Base-by-base conservation (phyloP, 371 early-diverging fungal species). In the Mortierella sp. region DNA sequence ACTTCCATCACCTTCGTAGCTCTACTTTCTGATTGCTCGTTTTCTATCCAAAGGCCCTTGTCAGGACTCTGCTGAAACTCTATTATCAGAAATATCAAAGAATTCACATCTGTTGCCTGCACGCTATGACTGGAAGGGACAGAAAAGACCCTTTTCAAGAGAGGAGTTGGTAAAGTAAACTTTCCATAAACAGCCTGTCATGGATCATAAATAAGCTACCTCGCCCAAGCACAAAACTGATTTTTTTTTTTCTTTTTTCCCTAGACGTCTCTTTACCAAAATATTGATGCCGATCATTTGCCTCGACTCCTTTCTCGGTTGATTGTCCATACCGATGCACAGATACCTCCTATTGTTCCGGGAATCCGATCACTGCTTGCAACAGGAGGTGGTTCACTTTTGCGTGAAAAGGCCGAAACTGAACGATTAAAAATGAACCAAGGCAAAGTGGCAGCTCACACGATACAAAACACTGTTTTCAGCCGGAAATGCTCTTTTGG, bases 121-220 rank as follows among this genome's bases (percentile, higher is more conserved):
- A 40, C 89, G 90, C 23, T 83, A 88, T 54, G 86, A 87, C 75
- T 92, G 92, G 88, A 88, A 86, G 60, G 93, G 93, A 34, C 72
- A 86, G 23, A 71, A 72, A 61, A 86, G 89, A 35, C 79, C 86
- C 2, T 80, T 86, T 67, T 82, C 89, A 0, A 78, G 86, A 68
- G 88, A 87, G 6, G 90, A 92, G 57, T 76, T 94, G 66, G 93
- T 90, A 75, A 85, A 82, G 60, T 63, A 29, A 19, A 75, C 3
- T 13, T 40, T 40, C 40, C 13, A 51, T 7, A 23, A n/a, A 51
- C 10, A 51, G n/a, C n/a, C n/a, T n/a, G n/a, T n/a, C n/a, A n/a
- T n/a, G n/a, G n/a, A n/a, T n/a, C n/a, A n/a, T n/a, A n/a, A n/a
- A n/a, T n/a, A n/a, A 51, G 23, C 7, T 4, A n/a, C 45, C 15